phyloP scores from a whole-genome alignment of 495 filamentous ascomycete genomes.

The Tuber indicum region DNA sequence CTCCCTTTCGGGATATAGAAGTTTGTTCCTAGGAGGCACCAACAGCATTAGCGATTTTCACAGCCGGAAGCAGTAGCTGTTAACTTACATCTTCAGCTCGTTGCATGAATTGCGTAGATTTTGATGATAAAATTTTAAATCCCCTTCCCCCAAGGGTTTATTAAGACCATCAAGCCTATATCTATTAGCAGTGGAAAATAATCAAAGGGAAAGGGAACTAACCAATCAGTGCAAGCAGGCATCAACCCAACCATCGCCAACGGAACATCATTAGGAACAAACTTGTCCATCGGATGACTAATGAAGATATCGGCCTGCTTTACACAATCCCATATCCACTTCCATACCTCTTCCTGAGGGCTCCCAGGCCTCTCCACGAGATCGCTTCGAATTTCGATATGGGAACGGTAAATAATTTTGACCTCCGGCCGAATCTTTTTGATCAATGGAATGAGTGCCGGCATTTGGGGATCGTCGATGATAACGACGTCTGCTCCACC shows the following conservation, averaged over 20 bases:
- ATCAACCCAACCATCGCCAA: slow-evolving; percentile 64
- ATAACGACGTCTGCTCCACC: too few species aligned
- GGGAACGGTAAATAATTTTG: slow-evolving; percentile 72
- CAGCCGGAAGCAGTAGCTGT: too few species aligned
- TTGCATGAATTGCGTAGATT: slow-evolving; percentile 63
- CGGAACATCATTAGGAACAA: slow-evolving; percentile 66
- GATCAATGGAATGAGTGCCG: too few species aligned
- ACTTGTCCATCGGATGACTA: slow-evolving; percentile 69
- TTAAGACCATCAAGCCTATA: slow-evolving; percentile 74
- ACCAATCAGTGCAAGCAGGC: slow-evolving; percentile 81
- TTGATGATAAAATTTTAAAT: slow-evolving; percentile 67
- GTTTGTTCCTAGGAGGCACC: slow-evolving; percentile 51
- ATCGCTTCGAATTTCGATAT: slow-evolving; percentile 79
- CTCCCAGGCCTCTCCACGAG: slow-evolving; percentile 56
- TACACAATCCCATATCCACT: slow-evolving; percentile 67
- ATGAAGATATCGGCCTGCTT: slow-evolving; percentile 70
- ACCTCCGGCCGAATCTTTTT: slow-evolving; percentile 47
- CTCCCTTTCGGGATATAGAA: slow-evolving; percentile 63
- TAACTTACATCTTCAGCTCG: slow-evolving; percentile 53
- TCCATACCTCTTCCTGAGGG: slow-evolving; percentile 69
- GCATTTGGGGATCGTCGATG: too few species aligned
- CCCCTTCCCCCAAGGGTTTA: slow-evolving; percentile 67
- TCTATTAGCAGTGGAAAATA: not conserved
- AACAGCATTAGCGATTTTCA: slow-evolving; percentile 12
- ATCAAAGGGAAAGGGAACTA: slow-evolving; percentile 17